A percentile compares a stretch with the other conserved stretches of the same genome.
phyloP scores from a whole-genome alignment of 768 basidiomycete genomes.

The Rossbeevera mucosa region DNA sequence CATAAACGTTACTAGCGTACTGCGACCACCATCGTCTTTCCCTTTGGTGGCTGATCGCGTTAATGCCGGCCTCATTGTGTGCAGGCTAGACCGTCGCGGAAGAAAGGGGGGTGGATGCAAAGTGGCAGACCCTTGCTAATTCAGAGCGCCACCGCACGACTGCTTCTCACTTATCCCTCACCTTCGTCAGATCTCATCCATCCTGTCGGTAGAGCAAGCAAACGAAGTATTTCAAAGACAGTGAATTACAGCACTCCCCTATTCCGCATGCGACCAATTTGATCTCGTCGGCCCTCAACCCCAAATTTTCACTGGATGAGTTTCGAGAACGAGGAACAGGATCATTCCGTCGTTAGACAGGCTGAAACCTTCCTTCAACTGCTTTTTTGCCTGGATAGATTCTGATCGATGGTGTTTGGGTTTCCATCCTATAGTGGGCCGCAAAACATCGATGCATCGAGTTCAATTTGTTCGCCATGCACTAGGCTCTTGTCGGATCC shows the following conservation, averaged over 20 bases:
- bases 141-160: constrained; percentile 1
- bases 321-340: constrained; percentile 35
- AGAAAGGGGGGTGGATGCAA: constrained; percentile 3
- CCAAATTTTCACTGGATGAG: constrained; percentile 40
- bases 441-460: constrained; percentile 51
- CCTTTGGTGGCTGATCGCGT: constrained; percentile 1
- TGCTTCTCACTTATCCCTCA: neutral
- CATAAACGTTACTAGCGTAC: constrained; percentile 6
- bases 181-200: constrained; percentile 9
- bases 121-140: constrained; percentile 7
- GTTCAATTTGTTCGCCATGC: constrained; percentile 45
- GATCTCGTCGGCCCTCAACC: constrained; percentile 43
- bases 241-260: constrained; percentile 10
- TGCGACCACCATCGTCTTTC: constrained; percentile 3
- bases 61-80: constrained; percentile 13
- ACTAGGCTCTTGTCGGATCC: constrained; percentile 47
- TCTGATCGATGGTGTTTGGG: constrained; percentile 40
- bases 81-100: constrained; percentile 15
- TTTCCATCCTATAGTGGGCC: constrained; percentile 52
- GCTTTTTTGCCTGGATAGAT: constrained; percentile 45
- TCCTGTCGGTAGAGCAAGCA: constrained; percentile 9
- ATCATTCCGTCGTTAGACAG: constrained; percentile 40
- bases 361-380: constrained; percentile 44
- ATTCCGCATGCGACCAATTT: constrained; percentile 12
- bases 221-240: constrained; percentile 40